These are phyloP conservation scores for Tremellales sp. DNA, from an alignment of 1,284 basidiomycete species.

Conservation along the genomic window DNA sequence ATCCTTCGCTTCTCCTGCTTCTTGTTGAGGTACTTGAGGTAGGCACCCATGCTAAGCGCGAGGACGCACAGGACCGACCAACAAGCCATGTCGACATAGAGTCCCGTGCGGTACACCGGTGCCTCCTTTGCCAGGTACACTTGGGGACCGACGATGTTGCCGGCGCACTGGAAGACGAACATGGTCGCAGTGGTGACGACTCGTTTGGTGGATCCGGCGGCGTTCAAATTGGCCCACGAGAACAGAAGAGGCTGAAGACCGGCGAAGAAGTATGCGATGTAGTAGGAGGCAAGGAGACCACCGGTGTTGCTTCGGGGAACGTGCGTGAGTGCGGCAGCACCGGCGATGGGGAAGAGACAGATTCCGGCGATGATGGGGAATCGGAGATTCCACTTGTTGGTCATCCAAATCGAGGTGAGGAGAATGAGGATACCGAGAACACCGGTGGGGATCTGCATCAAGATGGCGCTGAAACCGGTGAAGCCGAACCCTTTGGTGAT, in stretches of 20 bases:
- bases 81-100: conserved; percentile 30
- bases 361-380: conserved; percentile 43
- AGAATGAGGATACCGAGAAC: conserved; percentile 50
- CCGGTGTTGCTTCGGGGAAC: conserved; percentile 41
- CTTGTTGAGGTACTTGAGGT: conserved; percentile 22
- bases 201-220: conserved; percentile 26
- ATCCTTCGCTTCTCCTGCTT: conserved; percentile 19
- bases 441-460: conserved; percentile 48
- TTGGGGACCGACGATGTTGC: conserved; percentile 24
- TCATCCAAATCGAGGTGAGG: conserved; percentile 46
- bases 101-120: conserved; percentile 23
- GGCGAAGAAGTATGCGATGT: conserved; percentile 34
- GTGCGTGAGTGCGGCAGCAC: conserved; percentile 45
- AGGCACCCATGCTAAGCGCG: conserved; percentile 18
- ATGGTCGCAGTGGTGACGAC: conserved; percentile 24
- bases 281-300: conserved; percentile 50
- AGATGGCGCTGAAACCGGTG: conserved; percentile 7
- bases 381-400: conserved; percentile 51
- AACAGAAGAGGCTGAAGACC: conserved; percentile 14
- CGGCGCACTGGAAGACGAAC: conserved; percentile 23
- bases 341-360: conserved; percentile 50
- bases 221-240: conserved; percentile 28
- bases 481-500: conserved; percentile 29
- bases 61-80: conserved; percentile 22
- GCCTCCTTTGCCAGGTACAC: conserved; percentile 20